Base-by-base conservation (phyloP, 768 basidiomycete species). In the Pleurotus eryngii region DNA sequence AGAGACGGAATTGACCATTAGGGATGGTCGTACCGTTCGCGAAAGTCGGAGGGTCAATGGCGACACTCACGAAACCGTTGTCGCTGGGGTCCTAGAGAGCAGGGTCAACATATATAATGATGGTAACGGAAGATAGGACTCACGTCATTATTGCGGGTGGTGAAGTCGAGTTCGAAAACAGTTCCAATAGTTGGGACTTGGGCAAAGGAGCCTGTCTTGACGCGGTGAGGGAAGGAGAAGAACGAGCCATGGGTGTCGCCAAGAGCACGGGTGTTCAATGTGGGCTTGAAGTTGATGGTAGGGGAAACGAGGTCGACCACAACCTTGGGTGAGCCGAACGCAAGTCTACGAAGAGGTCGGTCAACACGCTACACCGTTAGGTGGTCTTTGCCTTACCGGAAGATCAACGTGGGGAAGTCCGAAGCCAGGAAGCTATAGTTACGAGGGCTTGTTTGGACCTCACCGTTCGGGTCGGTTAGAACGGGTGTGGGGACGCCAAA, bases 301-400 rank as follows among this genome's bases (percentile, higher is more conserved):
- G 77, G 50, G 26, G 68, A 67, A 1, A 84, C 83, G 12, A 85
- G 74, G 60, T 84, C 83, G 14, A 79, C 61, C 12, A 74, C 71
- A 45, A 83, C 60, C 12, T 66, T 55, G 2, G 80, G 73, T 2
- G 81, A 79, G 15, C 84, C 84, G 57, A 84, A 83, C 0, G 72
- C 72, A 55, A 78, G 64, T 30, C 79, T 76, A 50, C 59, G 53
- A n/a, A 35, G 30, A 35, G 30, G 30, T 11, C 7, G 11, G 11
- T 35, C 30, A 35, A 35, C 1, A 35, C 9, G 30, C 11, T 35
- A 9, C 30, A 0, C 9, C 11, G 30, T 3, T 11, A 11, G 30
- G 8, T 35, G 0, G 30, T 35, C 30, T 35, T 11, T 35, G 39
- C 37, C 69, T 37, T 66, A 73, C 68, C 79, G 72, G 65, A 67